Conservation (phyloP, 805 yeast species). For the Priceomyces castillae region DNA sequence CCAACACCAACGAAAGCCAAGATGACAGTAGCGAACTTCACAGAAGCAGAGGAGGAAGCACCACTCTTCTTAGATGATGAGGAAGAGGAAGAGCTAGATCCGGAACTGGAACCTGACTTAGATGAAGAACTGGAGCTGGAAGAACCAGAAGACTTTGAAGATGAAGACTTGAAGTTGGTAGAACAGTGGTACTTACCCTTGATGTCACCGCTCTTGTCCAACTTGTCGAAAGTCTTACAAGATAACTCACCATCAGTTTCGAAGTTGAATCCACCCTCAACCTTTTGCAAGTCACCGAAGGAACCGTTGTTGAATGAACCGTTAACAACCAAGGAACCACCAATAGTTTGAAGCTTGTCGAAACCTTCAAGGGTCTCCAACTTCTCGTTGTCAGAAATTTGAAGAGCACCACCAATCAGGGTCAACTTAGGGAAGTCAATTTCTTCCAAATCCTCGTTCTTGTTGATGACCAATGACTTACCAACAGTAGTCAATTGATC, state of each 20-base stretch:
- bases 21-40: constrained; percentile 25
- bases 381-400: constrained; percentile 77
- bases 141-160: constrained; percentile 31
- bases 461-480: constrained; percentile 71
- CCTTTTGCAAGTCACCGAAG: constrained; percentile 68
- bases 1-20: constrained; percentile 38
- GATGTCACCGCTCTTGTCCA: constrained; percentile 76
- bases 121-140: constrained; percentile 14
- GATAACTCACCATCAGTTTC: constrained; percentile 74
- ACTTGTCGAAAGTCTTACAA: constrained; percentile 71
- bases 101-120: constrained; percentile 13
- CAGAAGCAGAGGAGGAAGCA: constrained; percentile 21
- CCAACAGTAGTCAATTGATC: constrained; percentile 63
- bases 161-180: constrained; percentile 42
- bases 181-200: constrained; percentile 81
- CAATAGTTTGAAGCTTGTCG: constrained; percentile 66
- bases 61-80: constrained; percentile 22
- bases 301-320: constrained; percentile 84
- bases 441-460: constrained; percentile 70
- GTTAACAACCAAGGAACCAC: constrained; percentile 80
- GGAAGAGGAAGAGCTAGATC: constrained; percentile 13
- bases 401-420: constrained; percentile 89
- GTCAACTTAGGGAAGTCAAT: constrained; percentile 69
- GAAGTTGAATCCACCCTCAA: constrained; percentile 89
- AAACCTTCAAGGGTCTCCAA: constrained; percentile 69